Base-by-base conservation (phyloP, 495 filamentous ascomycete species). In the Penicillium crystallinum region DNA sequence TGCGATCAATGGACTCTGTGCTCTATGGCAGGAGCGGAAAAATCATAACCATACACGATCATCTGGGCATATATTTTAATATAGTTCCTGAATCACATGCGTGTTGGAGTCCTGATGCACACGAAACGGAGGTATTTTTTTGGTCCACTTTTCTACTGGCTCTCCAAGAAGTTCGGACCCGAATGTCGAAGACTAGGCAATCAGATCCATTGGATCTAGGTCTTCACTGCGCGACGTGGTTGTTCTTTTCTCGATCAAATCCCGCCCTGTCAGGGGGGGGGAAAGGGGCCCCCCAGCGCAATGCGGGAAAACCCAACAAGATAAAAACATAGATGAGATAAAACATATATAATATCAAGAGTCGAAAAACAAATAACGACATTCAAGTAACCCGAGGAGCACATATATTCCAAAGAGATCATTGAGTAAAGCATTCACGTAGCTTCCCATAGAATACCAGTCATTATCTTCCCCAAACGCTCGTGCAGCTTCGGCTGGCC, bases 171-270 rank as follows among this genome's bases (percentile, higher is more conserved):
- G 12, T 34, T 35, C 14, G 48, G 37, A 35, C 37, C 48, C 17
- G 12, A 49, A 21, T 6, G 9, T 22, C 5, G 10, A 31, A 6
- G 9, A 12, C 19, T 38, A 36, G 8, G 19, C n/a, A 29, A 50
- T 42, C 4, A 14, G 25, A 41, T 50, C 21, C 29, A 23, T 27
- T 33, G 29, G 40, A 12, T 42, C 30, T 42, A 50, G 48, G 51
- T 54, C 54, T 49, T 30, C 35, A 48, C 35, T 54, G 44, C 38
- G 47, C 55, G 49, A 64, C 61, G 61, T 64, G 58, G 61, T 64
- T 61, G 54, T 50, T 61, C 47, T 58, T 12, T 51, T 49, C 46
- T 42, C 49, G 48, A 53, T 48, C 9, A 33, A 52, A 49, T 56
- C 25, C 53, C 46, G 56, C 46, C 27, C 36, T 48, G 48, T 36